Evolutionary conservation across 2,329 filamentous ascomycete species (phyloP).

Genomic region (Aspergillus ibericus): DNA sequence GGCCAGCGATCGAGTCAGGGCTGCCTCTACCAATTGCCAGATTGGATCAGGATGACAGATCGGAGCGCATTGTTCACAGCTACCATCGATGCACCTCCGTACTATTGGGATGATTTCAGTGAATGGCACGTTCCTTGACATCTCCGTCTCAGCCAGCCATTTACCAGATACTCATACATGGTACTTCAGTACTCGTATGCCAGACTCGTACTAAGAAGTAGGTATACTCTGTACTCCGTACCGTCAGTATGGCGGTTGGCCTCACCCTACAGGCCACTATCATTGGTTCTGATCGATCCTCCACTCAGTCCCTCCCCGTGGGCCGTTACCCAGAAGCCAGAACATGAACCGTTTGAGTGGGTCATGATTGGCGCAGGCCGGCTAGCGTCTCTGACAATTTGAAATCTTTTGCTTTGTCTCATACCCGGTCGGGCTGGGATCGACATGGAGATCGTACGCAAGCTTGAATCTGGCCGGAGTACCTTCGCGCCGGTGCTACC

Average conservation of each 20-base stretch:
- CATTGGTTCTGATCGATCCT: too few relatives aligned
- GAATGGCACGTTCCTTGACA: too few relatives aligned
- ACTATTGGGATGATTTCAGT: too few relatives aligned
- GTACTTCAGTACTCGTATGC: too few relatives aligned
- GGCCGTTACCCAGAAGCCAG: slow-evolving; percentile 21
- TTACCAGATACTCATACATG: too few relatives aligned
- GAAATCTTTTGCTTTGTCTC: slow-evolving; percentile 25
- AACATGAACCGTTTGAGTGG: slow-evolving; percentile 21
- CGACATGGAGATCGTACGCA: slow-evolving; percentile 17
- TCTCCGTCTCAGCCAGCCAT: not conserved
- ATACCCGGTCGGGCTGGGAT: slow-evolving; percentile 18
- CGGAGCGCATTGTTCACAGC: slow-evolving; percentile 16
- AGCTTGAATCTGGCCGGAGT: slow-evolving; percentile 9
- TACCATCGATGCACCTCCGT: not conserved
- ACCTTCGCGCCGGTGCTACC: not conserved
- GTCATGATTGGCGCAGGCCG: slow-evolving; percentile 21
- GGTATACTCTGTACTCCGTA: too few relatives aligned
- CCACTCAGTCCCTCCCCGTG: slow-evolving; percentile 19
- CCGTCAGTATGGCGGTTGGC: too few relatives aligned
- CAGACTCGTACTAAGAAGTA: too few relatives aligned
- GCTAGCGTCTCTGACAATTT: slow-evolving; percentile 22
- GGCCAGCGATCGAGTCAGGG: slow-evolving; percentile 2
- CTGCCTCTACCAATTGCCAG: too few relatives aligned
- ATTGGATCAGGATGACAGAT: slow-evolving; percentile 16
- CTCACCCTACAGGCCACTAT: too few relatives aligned